phyloP scores from a whole-genome alignment of 345 rosid genomes.

The Acer negundo region DNA sequence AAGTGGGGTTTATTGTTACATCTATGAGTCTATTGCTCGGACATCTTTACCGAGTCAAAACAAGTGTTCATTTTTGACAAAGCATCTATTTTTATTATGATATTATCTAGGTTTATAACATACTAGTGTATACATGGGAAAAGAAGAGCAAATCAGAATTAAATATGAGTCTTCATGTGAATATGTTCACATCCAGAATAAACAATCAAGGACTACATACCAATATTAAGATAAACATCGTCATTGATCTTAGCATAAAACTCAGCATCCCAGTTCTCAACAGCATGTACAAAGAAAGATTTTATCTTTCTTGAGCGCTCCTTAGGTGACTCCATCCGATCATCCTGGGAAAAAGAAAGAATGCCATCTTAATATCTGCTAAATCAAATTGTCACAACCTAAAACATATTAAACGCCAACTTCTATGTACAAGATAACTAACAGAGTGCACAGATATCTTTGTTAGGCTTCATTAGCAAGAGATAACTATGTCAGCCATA shows the following conservation, averaged over 20 bases:
- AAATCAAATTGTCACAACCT: background rate
- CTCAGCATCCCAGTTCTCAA: constrained; percentile 73
- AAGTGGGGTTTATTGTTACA: background rate
- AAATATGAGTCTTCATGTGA: background rate
- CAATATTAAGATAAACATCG: constrained; percentile 73
- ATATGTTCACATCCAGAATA: background rate
- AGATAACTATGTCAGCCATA: background rate
- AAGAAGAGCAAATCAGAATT: constrained; percentile 7
- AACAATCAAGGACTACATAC: constrained; percentile 39
- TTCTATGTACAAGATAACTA: constrained; percentile 2
- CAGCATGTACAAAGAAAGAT: constrained; percentile 46
- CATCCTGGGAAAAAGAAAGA: constrained; percentile 46
- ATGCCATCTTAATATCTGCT: background rate
- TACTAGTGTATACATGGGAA: background rate
- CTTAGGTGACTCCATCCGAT: constrained; percentile 58
- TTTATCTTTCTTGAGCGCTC: constrained; percentile 56
- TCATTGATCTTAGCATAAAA: constrained; percentile 79
- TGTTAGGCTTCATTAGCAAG: background rate
- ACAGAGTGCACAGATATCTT: background rate
- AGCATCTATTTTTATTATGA: background rate
- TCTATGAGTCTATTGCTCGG: background rate
- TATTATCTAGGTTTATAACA: background rate
- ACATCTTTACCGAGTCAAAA: constrained; percentile 1
- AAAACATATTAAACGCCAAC: constrained; percentile 14
- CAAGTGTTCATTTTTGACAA: background rate